Evolutionary conservation across 345 rosid species (phyloP).

Genomic region (Sisymbrium altissimum): DNA sequence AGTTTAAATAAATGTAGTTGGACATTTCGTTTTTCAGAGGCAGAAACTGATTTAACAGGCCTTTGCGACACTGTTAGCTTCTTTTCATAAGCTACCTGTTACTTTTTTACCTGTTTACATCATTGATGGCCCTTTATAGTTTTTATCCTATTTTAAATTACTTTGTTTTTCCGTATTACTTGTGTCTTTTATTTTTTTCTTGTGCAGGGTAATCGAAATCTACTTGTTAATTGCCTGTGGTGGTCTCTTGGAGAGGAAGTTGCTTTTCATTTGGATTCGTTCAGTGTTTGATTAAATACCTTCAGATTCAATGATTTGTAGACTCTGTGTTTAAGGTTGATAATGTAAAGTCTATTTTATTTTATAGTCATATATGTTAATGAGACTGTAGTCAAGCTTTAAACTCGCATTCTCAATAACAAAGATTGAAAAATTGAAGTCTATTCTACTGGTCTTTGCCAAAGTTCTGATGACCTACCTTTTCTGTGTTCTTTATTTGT

Average conservation of each 20-base stretch:
- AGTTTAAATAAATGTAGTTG: neutral
- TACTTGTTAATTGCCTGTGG: neutral
- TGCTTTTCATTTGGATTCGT: neutral
- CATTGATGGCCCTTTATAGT: neutral
- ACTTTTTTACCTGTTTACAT: constrained; percentile 3
- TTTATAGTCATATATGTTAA: no score
- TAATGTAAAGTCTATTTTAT: no score
- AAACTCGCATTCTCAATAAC: no score
- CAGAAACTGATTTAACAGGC: neutral
- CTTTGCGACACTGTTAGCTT: constrained; percentile 17
- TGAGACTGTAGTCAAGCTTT: no score
- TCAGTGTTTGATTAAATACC: neutral
- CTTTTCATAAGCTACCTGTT: neutral
- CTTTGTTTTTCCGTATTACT: neutral
- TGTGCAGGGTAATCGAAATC: neutral
- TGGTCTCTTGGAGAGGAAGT: neutral
- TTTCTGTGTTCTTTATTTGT: no score
- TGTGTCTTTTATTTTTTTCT: neutral
- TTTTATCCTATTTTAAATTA: neutral
- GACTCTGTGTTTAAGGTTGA: no score
- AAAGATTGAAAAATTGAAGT: no score
- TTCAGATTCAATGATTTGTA: no score
- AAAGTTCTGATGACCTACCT: no score
- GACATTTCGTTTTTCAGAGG: neutral
- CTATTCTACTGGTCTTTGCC: no score